Evolutionary conservation across 495 filamentous ascomycete species (phyloP).

Genomic region (Penicillium riverlandense): DNA sequence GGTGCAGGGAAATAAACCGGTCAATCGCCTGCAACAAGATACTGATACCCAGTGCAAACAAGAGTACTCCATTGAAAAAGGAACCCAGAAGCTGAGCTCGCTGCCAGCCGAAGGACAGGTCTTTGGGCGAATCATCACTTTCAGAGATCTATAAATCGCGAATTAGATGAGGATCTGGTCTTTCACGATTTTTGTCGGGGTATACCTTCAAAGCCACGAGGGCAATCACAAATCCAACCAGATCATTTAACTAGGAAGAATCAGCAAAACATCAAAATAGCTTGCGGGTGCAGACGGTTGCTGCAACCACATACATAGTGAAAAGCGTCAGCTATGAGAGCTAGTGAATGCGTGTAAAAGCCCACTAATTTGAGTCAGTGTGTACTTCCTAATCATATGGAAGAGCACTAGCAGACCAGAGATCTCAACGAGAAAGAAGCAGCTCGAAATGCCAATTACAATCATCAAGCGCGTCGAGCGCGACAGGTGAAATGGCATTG

Average conservation of each 20-base stretch:
- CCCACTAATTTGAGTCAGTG: slow-evolving; percentile 45
- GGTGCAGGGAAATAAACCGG: slow-evolving; percentile 54
- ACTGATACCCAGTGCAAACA: slow-evolving; percentile 85
- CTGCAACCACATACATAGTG: slow-evolving; percentile 61
- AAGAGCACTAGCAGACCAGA: slow-evolving; percentile 24
- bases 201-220: slow-evolving; percentile 73
- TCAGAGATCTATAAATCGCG: slow-evolving; percentile 18
- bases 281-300: too few species aligned
- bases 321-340: slow-evolving; percentile 86
- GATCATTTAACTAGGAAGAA: slow-evolving; percentile 71
- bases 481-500: slow-evolving; percentile 23
- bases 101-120: slow-evolving; percentile 59
- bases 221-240: slow-evolving; percentile 79
- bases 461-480: slow-evolving; percentile 32
- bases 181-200: background rate
- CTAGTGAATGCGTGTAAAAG: slow-evolving; percentile 74
- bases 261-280: background rate
- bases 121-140: slow-evolving; percentile 22
- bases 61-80: slow-evolving; percentile 85
- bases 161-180: background rate
- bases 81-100: slow-evolving; percentile 83
- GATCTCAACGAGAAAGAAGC: slow-evolving; percentile 46
- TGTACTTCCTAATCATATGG: background rate
- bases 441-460: slow-evolving; percentile 44
- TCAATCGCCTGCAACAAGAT: slow-evolving; percentile 87